These are phyloP conservation scores for Talaromyces rugulosus DNA, from an alignment of 2,329 filamentous ascomycete species.

Conservation along the genomic window DNA sequence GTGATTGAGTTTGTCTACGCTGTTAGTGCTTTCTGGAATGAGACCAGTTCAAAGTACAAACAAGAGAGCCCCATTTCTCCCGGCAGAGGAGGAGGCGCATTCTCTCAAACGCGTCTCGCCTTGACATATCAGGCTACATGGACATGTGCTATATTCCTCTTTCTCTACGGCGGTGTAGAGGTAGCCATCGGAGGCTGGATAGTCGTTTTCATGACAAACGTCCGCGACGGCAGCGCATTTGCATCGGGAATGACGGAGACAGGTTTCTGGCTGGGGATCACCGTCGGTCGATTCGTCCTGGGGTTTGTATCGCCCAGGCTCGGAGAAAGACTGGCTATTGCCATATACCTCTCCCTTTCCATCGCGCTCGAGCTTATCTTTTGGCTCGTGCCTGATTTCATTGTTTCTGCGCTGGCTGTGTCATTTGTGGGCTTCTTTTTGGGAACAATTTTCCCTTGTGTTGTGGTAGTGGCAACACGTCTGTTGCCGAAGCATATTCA, in stretches of 20 bases:
- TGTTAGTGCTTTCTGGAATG: slow-evolving; percentile 17
- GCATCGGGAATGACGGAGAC: slow-evolving; percentile 65
- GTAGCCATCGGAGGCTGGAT: slow-evolving; percentile 66
- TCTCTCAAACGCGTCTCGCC: slow-evolving; percentile 29
- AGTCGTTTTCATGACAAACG: slow-evolving; percentile 71
- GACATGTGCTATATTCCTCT: slow-evolving; percentile 66
- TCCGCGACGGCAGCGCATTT: slow-evolving; percentile 61
- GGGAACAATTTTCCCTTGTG: slow-evolving; percentile 68
- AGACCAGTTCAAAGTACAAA: slow-evolving; percentile 14
- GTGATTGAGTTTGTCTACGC: slow-evolving; percentile 15
- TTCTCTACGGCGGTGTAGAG: slow-evolving; percentile 70
- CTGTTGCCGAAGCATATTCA: slow-evolving; percentile 66
- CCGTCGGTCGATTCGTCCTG: slow-evolving; percentile 62
- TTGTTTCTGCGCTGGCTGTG: slow-evolving; percentile 64
- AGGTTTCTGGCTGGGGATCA: slow-evolving; percentile 74
- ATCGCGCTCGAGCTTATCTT: slow-evolving; percentile 64
- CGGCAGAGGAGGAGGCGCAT: slow-evolving; percentile 3
- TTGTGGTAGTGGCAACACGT: slow-evolving; percentile 64
- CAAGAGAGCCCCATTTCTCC: slow-evolving; percentile 20
- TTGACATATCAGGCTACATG: slow-evolving; percentile 59
- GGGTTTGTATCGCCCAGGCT: slow-evolving; percentile 61
- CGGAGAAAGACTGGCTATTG: slow-evolving; percentile 60
- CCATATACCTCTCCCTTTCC: slow-evolving; percentile 56
- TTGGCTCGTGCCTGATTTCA: slow-evolving; percentile 69
- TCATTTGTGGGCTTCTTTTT: slow-evolving; percentile 67